Base-by-base conservation (phyloP, 2,329 filamentous ascomycete species). In the Clarireedia monteithiana region DNA sequence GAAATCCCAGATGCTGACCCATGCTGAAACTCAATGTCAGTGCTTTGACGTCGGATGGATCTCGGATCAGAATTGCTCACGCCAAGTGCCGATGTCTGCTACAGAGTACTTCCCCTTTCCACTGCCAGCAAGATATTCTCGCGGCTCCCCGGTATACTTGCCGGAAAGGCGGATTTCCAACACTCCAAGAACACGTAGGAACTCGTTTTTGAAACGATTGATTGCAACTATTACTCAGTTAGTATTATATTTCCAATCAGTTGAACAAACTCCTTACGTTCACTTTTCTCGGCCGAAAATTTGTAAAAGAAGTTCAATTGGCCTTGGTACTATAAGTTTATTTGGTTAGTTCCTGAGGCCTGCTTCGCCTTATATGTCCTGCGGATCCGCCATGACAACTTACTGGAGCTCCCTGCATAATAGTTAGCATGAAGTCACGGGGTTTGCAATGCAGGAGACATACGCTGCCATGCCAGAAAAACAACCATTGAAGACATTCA, bases 91-190 rank as follows among this genome's bases (percentile, higher is more conserved):
- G 54, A 80, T 78, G 61, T 80, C 77, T 9, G 78, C 76, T 23
- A 79, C 69, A 17, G 70, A 73, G 65, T 80, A 82, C 63, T 76
- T 79, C n/a, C 79, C 79, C 60, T 75, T 75, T 1, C 76, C 77
- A 9, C 74, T 73, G 0, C 78, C 79, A 20, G 76, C 77, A 2
- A 81, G 69, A 58, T 79, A 81, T 6, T 81, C 76, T 12, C 74
- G 67, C 12, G 73, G 71, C 57, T 74, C 67, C 14, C 73, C 75
- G 2, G 72, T 74, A 63, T 76, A 79, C 61, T 77, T 78, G 14
- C 78, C 78, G 0, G 71, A 74, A 1, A 80, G 69, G 9, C 73
- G 76, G 56, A 80, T 77, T 58, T 80, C 77, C n/a, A 80, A 71
- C n/a, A 81, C 78, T 50, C 75, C 77, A 60, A 71, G 80, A 10